Evolutionary conservation across 2,329 filamentous ascomycete genomes (phyloP).

Genomic region (Bipolaris oryzae): DNA sequence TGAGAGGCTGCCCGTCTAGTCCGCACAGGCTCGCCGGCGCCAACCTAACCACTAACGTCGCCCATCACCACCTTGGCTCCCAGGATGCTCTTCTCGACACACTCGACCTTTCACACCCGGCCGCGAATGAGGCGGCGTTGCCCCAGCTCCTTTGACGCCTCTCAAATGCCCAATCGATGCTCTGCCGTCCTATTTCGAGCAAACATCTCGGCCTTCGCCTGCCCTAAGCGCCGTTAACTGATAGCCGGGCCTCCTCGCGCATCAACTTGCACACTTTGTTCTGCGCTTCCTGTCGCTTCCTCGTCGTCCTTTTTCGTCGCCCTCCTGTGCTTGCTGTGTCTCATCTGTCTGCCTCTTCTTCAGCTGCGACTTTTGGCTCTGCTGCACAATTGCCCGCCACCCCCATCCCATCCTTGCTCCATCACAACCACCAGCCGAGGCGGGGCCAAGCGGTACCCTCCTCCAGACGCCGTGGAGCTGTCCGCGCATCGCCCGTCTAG

Average conservation of each 20-base stretch:
- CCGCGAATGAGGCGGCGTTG: conserved; percentile 38
- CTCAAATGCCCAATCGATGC: conserved; percentile 31
- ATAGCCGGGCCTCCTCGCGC: conserved; percentile 44
- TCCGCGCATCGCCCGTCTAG: conserved; percentile 43
- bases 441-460: conserved; percentile 48
- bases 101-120: conserved; percentile 29
- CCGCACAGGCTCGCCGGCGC: conserved; percentile 47
- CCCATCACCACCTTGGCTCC: conserved; percentile 42
- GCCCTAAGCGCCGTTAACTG: conserved; percentile 47
- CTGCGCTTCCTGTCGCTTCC: conserved; percentile 41
- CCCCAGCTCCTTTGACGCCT: conserved; percentile 45
- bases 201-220: conserved; percentile 37
- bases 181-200: conserved; percentile 46
- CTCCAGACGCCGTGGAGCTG: conserved; percentile 47
- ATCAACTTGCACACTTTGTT: conserved; percentile 34
- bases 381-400: conserved; percentile 39
- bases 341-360: conserved; percentile 33
- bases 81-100: conserved; percentile 39
- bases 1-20: conserved; percentile 35
- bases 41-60: conserved; percentile 41
- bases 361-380: conserved; percentile 52
- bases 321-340: conserved; percentile 24
- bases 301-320: conserved; percentile 17
- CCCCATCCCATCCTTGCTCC: conserved; percentile 39
- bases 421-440: conserved; percentile 25